Conservation (phyloP, 169 alveolate species). For the Perkinsus olseni region DNA sequence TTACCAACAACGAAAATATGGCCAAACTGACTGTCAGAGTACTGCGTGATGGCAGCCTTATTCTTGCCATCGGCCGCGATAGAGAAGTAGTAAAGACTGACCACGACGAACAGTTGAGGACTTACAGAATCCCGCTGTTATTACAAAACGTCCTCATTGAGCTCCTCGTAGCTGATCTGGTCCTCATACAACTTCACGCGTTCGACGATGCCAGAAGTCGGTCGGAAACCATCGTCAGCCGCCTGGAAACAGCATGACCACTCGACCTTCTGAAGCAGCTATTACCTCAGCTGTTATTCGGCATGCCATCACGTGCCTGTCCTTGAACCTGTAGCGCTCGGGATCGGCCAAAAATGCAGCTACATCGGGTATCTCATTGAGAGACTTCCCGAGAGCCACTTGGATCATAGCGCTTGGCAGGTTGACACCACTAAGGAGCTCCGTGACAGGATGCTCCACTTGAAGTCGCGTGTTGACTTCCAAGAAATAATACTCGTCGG, state of each 20-base stretch:
- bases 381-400: slow-evolving; percentile 70
- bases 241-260: background rate
- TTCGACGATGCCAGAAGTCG: slow-evolving; percentile 60
- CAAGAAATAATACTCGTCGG: slow-evolving; percentile 61
- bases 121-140: too few species aligned
- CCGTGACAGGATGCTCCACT: slow-evolving; percentile 92
- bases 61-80: slow-evolving; percentile 50
- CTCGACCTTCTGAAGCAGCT: background rate
- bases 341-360: slow-evolving; percentile 12
- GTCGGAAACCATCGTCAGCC: slow-evolving; percentile 71
- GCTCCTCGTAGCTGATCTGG: background rate
- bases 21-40: slow-evolving; percentile 78
- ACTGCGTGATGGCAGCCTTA: slow-evolving; percentile 52
- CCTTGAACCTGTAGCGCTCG: slow-evolving; percentile 34
- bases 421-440: slow-evolving; percentile 73
- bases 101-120: background rate
- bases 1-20: slow-evolving; percentile 69
- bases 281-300: slow-evolving; percentile 67
- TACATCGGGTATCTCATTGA: slow-evolving; percentile 57
- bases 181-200: background rate
- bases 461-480: slow-evolving; percentile 76
- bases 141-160: background rate
- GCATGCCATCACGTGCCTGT: slow-evolving; percentile 58
- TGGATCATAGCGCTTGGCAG: slow-evolving; percentile 66
- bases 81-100: slow-evolving; percentile 40